A percentile compares a stretch with the other conserved stretches of the same genome.
These are phyloP conservation scores for Aphanomyces stellatus DNA, from an alignment of 352 stramenopile genomes.

Conservation along the genomic window DNA sequence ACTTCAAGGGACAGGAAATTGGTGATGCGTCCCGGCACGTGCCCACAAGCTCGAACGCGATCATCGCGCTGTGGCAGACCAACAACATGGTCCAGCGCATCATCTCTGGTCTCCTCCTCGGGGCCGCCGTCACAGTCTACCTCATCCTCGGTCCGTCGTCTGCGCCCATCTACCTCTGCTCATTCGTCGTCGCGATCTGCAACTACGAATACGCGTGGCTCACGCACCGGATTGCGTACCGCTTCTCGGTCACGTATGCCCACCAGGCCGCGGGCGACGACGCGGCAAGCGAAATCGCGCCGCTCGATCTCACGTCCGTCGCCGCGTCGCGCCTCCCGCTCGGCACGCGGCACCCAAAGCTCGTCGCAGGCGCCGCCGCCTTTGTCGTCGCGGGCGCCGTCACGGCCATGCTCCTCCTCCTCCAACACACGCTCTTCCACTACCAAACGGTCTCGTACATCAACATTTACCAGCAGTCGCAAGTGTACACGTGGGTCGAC, in stretches of 20 bases:
- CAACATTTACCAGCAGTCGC: not conserved
- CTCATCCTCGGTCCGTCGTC: constrained; percentile 25
- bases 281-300: not conserved
- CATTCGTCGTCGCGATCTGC: constrained; percentile 30
- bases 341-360: not conserved
- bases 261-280: not conserved
- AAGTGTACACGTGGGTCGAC: constrained; percentile 3
- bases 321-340: constrained; percentile 6
- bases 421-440: not conserved
- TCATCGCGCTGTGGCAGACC: constrained; percentile 6
- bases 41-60: not conserved
- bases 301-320: not conserved
- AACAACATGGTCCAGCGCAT: constrained; percentile 52
- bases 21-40: not conserved
- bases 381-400: not conserved
- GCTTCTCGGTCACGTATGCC: constrained; percentile 1
- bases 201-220: constrained; percentile 69
- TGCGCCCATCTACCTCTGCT: constrained; percentile 16
- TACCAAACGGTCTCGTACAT: constrained; percentile 3
- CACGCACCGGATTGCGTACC: constrained; percentile 39
- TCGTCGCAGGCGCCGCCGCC: not conserved
- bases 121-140: constrained; percentile 54
- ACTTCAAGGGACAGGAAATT: not conserved
- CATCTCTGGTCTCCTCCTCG: constrained; percentile 44
- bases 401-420: not conserved